Percentiles rank a stretch among this genome's conserved stretches.
Evolutionary conservation across 139 green algal species (phyloP).

Genomic region (Coelastrella sp.): DNA sequence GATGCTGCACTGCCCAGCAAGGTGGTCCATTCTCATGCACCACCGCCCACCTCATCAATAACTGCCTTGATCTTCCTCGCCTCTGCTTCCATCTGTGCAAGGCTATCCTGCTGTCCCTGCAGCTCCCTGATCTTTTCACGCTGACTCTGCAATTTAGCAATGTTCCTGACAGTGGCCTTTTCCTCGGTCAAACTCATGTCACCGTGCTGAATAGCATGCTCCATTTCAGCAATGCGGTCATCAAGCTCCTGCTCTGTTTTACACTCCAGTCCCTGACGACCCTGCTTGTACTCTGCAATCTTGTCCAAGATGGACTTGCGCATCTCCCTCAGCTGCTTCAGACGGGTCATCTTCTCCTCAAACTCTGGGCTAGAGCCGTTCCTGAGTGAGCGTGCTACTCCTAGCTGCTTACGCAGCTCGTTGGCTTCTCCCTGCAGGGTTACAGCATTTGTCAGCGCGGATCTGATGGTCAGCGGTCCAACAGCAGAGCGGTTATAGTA

Average conservation of each 20-base stretch:
- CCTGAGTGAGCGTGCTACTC: slow-evolving; percentile 54
- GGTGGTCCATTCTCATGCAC: too few relatives aligned
- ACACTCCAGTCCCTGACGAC: slow-evolving; percentile 55
- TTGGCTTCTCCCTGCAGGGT: slow-evolving; percentile 64
- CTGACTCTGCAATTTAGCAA: slow-evolving; percentile 23
- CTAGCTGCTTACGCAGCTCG: slow-evolving; percentile 59
- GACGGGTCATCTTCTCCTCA: slow-evolving; percentile 64
- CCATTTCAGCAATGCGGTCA: slow-evolving; percentile 57
- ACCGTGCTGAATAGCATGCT: slow-evolving; percentile 57
- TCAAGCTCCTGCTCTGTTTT: slow-evolving; percentile 67
- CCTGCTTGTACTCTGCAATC: slow-evolving; percentile 15
- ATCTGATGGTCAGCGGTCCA: too few relatives aligned
- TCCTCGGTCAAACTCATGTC: slow-evolving; percentile 60
- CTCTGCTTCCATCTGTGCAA: slow-evolving; percentile 60
- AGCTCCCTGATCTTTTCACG: slow-evolving; percentile 32
- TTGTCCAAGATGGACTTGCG: slow-evolving; percentile 49
- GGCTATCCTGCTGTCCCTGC: slow-evolving; percentile 36
- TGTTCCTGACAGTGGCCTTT: slow-evolving; percentile 59
- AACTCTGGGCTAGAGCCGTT: slow-evolving; percentile 65
- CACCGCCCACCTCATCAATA: slow-evolving; percentile 47
- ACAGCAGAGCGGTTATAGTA: slow-evolving; percentile 5
- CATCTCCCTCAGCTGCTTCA: slow-evolving; percentile 59
- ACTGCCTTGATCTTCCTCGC: slow-evolving; percentile 47
- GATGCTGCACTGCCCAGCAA: neutral
- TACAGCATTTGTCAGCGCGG: too few relatives aligned